phyloP scores from a whole-genome alignment of 1,284 basidiomycete genomes.

The Xerocomus minutiporus region DNA sequence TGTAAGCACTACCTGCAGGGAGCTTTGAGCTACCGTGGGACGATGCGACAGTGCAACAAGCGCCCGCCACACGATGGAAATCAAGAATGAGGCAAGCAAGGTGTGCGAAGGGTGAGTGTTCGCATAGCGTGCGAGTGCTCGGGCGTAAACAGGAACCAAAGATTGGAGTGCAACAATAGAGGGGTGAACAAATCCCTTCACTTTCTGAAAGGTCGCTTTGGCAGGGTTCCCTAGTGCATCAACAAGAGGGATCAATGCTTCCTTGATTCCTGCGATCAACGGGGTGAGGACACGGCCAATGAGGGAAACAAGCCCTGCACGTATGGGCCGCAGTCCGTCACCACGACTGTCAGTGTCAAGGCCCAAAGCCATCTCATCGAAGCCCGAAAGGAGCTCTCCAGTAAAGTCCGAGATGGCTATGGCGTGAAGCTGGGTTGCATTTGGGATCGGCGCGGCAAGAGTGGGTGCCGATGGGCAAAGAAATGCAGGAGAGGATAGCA shows the following conservation, averaged over 20 bases:
- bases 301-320: slow-evolving; percentile 63
- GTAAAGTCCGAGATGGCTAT: slow-evolving; percentile 62
- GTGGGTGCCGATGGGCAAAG: slow-evolving; percentile 48
- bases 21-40: slow-evolving; percentile 35
- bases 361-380: slow-evolving; percentile 61
- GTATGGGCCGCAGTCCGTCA: slow-evolving; percentile 60
- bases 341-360: slow-evolving; percentile 55
- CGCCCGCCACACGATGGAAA: slow-evolving; percentile 66
- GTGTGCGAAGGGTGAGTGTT: slow-evolving; percentile 50
- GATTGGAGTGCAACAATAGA: slow-evolving; percentile 55
- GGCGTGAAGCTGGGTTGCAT: slow-evolving; percentile 67
- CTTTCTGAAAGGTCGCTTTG: slow-evolving; percentile 33
- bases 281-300: slow-evolving; percentile 63
- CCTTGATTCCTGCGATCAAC: slow-evolving; percentile 55
- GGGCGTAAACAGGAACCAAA: slow-evolving; percentile 56
- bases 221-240: slow-evolving; percentile 54
- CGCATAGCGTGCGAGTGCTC: slow-evolving; percentile 55
- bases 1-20: slow-evolving; percentile 21
- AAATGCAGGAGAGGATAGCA: slow-evolving; percentile 63
- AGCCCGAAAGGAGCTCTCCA: slow-evolving; percentile 64
- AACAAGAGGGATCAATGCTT: slow-evolving; percentile 55
- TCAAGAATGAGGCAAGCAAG: slow-evolving; percentile 61
- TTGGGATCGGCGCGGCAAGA: slow-evolving; percentile 47
- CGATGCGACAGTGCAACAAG: slow-evolving; percentile 67
- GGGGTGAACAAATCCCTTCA: slow-evolving; percentile 48